Evolutionary conservation across 2,329 filamentous ascomycete species (phyloP).

Genomic region (Myriosclerotinia scirpicola): DNA sequence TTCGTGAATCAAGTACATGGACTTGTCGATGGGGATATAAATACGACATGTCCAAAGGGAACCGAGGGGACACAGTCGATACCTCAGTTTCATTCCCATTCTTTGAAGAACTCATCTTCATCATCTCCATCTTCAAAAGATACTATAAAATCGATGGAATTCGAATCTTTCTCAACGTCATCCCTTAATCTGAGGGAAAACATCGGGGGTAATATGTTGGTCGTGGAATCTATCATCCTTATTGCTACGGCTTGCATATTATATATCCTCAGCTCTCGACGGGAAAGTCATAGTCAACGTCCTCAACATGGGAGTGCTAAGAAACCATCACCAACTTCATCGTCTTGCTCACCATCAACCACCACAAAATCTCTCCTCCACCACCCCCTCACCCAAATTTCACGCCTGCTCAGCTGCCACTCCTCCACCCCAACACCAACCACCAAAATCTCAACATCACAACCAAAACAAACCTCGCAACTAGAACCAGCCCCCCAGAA

Average conservation of each 20-base stretch:
- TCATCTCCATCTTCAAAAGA: not conserved
- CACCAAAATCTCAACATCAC: not conserved
- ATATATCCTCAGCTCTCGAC: slow-evolving; percentile 13
- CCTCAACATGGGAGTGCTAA: not conserved
- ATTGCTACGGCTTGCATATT: slow-evolving; percentile 16
- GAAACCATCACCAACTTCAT: not conserved
- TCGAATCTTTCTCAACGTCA: not conserved
- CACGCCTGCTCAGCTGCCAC: slow-evolving; percentile 4
- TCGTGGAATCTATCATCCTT: slow-evolving; percentile 9
- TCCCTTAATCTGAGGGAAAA: not conserved
- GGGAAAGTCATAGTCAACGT: not conserved
- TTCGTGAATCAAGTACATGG: not conserved
- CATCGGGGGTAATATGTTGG: slow-evolving; percentile 18
- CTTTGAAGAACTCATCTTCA: not conserved
- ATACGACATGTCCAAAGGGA: not conserved
- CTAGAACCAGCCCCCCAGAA: not conserved
- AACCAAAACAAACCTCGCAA: not conserved
- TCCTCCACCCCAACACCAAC: not conserved
- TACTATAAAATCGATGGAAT: not conserved
- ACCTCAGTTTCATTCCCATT: not conserved
- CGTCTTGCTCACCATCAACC: not conserved
- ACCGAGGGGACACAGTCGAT: not conserved
- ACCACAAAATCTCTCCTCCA: not conserved
- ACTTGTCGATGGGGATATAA: not conserved
- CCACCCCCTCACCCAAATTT: slow-evolving; percentile 1